phyloP scores from a whole-genome alignment of 371 early-diverging fungal genomes.

The Mortierella sp. region DNA sequence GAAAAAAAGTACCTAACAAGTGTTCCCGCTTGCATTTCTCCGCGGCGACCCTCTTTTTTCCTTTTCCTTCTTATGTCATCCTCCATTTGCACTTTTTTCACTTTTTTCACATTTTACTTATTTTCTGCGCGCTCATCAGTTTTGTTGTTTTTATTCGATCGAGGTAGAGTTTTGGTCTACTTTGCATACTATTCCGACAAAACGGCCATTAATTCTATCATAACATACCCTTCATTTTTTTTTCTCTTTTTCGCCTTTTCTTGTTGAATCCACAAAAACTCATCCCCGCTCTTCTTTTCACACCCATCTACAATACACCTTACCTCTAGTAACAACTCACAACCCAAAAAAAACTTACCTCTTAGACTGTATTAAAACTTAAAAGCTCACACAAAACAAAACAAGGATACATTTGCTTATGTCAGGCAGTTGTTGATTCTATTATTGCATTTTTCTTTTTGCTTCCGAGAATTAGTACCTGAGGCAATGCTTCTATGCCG shows the following conservation, averaged over 20 bases:
- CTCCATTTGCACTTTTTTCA: not conserved
- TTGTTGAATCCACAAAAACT: not conserved
- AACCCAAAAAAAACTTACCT: too few relatives aligned
- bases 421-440: too few relatives aligned
- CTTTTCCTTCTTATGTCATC: not conserved
- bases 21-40: not conserved
- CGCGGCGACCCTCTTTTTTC: not conserved
- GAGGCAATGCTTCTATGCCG: too few relatives aligned
- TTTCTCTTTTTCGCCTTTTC: not conserved
- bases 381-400: too few relatives aligned
- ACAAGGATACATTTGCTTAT: too few relatives aligned
- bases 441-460: too few relatives aligned
- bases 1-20: not conserved
- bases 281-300: not conserved
- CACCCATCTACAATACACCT: too few relatives aligned
- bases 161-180: not conserved
- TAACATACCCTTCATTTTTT: constrained; percentile 8
- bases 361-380: too few relatives aligned
- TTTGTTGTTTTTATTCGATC: not conserved
- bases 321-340: too few relatives aligned
- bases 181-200: not conserved
- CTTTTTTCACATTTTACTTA: not conserved
- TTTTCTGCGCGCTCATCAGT: not conserved
- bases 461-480: too few relatives aligned
- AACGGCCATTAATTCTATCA: not conserved